These are phyloP conservation scores for Aspergillus sp. DNA, from an alignment of 2,329 filamentous ascomycete genomes.

Conservation along the genomic window DNA sequence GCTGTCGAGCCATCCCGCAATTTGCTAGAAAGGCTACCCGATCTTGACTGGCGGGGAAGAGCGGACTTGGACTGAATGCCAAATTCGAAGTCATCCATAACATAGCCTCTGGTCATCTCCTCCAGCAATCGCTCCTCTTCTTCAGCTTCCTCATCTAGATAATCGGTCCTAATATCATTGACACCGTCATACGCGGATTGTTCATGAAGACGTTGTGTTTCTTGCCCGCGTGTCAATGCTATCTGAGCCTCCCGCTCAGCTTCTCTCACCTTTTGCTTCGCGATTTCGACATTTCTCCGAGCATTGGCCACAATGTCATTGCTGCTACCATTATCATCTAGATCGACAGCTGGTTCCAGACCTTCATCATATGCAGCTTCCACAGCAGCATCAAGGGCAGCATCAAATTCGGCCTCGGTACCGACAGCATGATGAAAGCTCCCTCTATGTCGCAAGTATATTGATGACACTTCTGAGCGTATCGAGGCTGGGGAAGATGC, in stretches of 20 bases:
- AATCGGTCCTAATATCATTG: slow-evolving; percentile 43
- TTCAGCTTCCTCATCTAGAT: slow-evolving; percentile 65
- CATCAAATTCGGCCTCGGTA: slow-evolving; percentile 89
- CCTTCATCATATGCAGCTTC: slow-evolving; percentile 95
- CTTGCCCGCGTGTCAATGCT: slow-evolving; percentile 61
- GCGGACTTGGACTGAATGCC: slow-evolving; percentile 67
- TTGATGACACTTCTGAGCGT: slow-evolving; percentile 75
- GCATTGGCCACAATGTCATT: slow-evolving; percentile 51
- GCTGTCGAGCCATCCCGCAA: slow-evolving; percentile 80
- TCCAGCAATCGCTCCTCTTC: slow-evolving; percentile 78
- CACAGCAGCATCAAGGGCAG: slow-evolving; percentile 89
- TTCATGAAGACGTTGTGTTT: slow-evolving; percentile 51
- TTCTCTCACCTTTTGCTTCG: slow-evolving; percentile 73
- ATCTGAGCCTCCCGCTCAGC: slow-evolving; percentile 70
- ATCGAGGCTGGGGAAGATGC: slow-evolving; percentile 77
- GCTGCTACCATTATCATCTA: slow-evolving; percentile 30
- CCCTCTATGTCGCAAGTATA: slow-evolving; percentile 68
- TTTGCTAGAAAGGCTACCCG: slow-evolving; percentile 73
- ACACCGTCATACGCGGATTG: slow-evolving; percentile 25
- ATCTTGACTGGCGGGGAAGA: slow-evolving; percentile 76
- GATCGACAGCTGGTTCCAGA: slow-evolving; percentile 65
- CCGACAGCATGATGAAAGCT: slow-evolving; percentile 68
- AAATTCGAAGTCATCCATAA: slow-evolving; percentile 80
- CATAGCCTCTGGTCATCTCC: slow-evolving; percentile 82
- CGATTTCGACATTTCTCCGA: slow-evolving; percentile 69